Base-by-base conservation (phyloP, 2,329 filamentous ascomycete genomes). In the Fusarium citri region DNA sequence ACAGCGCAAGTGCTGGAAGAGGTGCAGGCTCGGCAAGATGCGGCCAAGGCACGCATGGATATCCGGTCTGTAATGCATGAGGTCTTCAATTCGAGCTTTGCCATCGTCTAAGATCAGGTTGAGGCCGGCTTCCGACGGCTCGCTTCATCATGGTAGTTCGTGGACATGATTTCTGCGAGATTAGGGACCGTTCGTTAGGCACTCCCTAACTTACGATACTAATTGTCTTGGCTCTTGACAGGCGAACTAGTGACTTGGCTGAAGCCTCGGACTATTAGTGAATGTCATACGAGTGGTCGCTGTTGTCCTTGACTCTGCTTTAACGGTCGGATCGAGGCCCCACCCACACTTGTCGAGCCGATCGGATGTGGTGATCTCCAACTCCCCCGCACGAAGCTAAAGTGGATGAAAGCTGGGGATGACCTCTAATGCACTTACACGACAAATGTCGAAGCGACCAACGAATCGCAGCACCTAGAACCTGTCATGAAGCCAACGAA, bases 61-160 rank as follows among this genome's bases (percentile, higher is more conserved):
- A 83, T 84, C 48, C 78, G 82, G 23, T 79, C 80, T 2, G 80
- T 84, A 20, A 84, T 84, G 82, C 81, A 83, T 51, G 79, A 79
- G 26, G 81, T 85, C 43, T 87, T 87, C 70, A 82, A 85, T 69
- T 81, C 80, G 37, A 82, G 82, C 68, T 88, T 87, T 79, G 85
- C 85, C 3, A 87, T 87, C 62, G 82, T 87, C 40, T 77, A 63
- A 64, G 18, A 20, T 31, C 22, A 14, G 47, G 23, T 26, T 7
- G 30, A 9, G n/a, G 3, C 14, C n/a, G 40, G 47, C 20, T 53
- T 40, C 16, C n/a, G 5, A 26, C 48, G 45, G 40, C 28, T 37
- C 49, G 57, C 14, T 47, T 31, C 25, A 50, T 34, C 46, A 22
- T 42, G 5, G 23, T 40, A 40, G 15, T 25, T 37, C 11, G 18